Evolutionary conservation across 352 stramenopile genomes (phyloP).

Genomic region (Pythium aristosporum): DNA sequence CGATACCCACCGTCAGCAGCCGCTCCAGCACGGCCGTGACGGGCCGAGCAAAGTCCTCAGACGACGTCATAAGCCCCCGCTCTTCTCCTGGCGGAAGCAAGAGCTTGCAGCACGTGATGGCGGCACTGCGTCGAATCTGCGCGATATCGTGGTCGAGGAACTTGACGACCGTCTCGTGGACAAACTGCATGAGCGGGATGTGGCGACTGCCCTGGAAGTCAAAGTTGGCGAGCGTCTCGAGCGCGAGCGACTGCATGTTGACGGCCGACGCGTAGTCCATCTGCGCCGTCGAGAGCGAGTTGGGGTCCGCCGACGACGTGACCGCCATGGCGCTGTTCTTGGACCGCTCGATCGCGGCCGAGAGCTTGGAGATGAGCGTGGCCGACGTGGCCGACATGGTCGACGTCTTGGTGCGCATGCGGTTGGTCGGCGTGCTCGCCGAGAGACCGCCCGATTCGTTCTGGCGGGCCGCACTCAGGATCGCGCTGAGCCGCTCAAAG

Average conservation of each 20-base stretch:
- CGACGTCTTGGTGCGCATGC: constrained; percentile 70
- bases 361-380: constrained; percentile 72
- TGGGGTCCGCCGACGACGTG: constrained; percentile 31
- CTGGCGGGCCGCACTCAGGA: constrained; percentile 52
- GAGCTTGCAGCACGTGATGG: constrained; percentile 88
- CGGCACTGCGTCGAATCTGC: constrained; percentile 80
- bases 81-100: constrained; percentile 71
- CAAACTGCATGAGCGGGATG: constrained; percentile 87
- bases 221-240: constrained; percentile 85
- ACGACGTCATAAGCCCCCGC: constrained; percentile 51
- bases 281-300: constrained; percentile 20
- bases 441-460: constrained; percentile 40
- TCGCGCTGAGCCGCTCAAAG: constrained; percentile 78
- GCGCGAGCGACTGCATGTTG: constrained; percentile 76
- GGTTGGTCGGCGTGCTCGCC: constrained; percentile 55
- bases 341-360: constrained; percentile 46
- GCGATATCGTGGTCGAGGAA: constrained; percentile 86
- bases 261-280: constrained; percentile 57
- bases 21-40: constrained; percentile 79
- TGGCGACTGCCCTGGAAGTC: constrained; percentile 84
- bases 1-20: constrained; percentile 81
- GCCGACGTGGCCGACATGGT: constrained; percentile 69
- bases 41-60: constrained; percentile 69
- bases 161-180: constrained; percentile 86
- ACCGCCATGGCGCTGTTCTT: constrained; percentile 40